Evolutionary conservation across 768 basidiomycete species (phyloP).

Genomic region (Agaricus subrufescens): DNA sequence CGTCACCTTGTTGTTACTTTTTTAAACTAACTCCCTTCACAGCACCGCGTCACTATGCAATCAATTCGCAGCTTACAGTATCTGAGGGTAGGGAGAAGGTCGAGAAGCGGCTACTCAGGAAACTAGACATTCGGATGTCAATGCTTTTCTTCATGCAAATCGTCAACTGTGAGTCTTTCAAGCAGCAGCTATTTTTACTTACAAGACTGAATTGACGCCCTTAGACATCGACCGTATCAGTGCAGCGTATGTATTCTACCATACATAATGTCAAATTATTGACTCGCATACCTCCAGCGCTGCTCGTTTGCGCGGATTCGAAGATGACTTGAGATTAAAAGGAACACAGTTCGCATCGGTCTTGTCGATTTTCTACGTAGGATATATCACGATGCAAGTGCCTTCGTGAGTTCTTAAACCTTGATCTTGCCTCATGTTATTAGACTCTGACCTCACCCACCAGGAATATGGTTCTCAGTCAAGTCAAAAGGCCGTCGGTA

Average conservation of each 20-base stretch:
- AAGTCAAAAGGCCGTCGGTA: conserved; percentile 57
- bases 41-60: too few species aligned
- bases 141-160: conserved; percentile 43
- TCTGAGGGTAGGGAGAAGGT: conserved; percentile 19
- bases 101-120: conserved; percentile 36
- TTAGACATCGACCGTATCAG: conserved; percentile 69
- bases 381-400: conserved; percentile 68
- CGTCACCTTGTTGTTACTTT: neutral
- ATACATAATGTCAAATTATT: neutral
- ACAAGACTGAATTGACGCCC: neutral
- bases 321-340: conserved; percentile 51
- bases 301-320: conserved; percentile 62
- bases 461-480: conserved; percentile 68
- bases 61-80: conserved; percentile 17
- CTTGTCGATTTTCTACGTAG: conserved; percentile 59
- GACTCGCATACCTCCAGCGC: conserved; percentile 32
- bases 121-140: conserved; percentile 50
- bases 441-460: neutral
- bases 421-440: neutral
- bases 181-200: neutral
- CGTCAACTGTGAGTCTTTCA: conserved; percentile 30
- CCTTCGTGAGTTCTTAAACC: conserved; percentile 42
- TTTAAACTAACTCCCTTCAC: too few species aligned
- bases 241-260: conserved; percentile 38
- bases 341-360: conserved; percentile 58